Evolutionary conservation across 441 rosid genomes (phyloP), one percentile per base, ranked within the genome.

Genomic region (Biscutella auriculata): DNA sequence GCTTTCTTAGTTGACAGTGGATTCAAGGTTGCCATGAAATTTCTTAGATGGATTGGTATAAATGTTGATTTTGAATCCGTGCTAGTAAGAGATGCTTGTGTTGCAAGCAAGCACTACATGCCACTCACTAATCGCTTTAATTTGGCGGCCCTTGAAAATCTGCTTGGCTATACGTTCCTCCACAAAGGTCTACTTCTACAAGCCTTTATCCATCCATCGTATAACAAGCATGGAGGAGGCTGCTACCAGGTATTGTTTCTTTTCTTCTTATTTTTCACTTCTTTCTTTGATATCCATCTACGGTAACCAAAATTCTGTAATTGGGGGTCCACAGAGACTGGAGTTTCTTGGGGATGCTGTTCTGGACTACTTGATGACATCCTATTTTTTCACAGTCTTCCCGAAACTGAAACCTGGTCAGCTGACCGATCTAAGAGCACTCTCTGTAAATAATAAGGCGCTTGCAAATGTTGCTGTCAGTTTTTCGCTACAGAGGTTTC

Each of bases 341-440:
- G 98, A 93, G 83, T 93, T 93, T 77, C 92, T 93, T 54, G 98
- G 98, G 76, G 98, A 93, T 70, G 97, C 98, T 60, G 82, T 87
- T 65, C 75, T 88, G 83, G 98, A 93, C 76, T 93, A 86, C 76
- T 77, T 88, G 69, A 88, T 93, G 68, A 86, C 91, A 13, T 93
- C 97, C 49, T 87, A 81, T 74, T 80, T 86, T 9, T 92, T 76
- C 76, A 77, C 98, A 5, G 82, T 55, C 53, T 88, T 80, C 73
- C 97, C 98, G 23, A 77, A 83, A 67, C 65, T 93, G 79, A 93
- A 79, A 70, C 98, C 98, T 54, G 98, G 97, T 55, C 95, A 82
- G 66, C 73, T 93, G 76, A 93, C 98, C 6, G 98, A 93, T 79
- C 77, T 93, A 70, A 79, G 97, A 77, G 78, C 98, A 34, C 77